Evolutionary conservation across 805 yeast species (phyloP), one percentile per base, ranked within the genome.

Genomic region (Gaillardinia entomophila): DNA sequence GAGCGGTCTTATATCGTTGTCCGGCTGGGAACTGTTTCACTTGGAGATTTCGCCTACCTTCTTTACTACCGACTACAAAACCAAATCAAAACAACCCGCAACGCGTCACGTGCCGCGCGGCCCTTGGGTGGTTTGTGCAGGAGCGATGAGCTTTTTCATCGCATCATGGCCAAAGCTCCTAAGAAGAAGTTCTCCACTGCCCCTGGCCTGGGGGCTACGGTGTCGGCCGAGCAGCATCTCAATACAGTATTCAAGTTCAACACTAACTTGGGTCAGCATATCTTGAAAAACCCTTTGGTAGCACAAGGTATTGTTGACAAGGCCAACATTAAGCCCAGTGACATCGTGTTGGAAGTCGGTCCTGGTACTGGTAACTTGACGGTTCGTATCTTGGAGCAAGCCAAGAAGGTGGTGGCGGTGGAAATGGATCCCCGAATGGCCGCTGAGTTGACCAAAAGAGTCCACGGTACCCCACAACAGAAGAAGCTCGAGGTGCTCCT

Each of bases 391-490:
- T 61, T 92, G 34, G 97, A 90, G 48, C 82, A 88, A 57, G 97
- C 97, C 0, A 72, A 85, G 36, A 88, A 86, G 48, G 97, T 90
- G n/a, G 75, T 86, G 30, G 98, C 97, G 0, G 92, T 85, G 33
- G 98, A 92, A 65, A 89, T 89, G 87, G 98, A 92, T 63, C 98
- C 98, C n/a, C 72, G 97, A 64, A 92, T 92, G 98, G 98, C 97
- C 2, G 97, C 97, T 0, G 98, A 92, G 60, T 70, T 92, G 49
- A 87, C 97, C 8, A 92, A 92, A 58, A 81, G 98, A 68, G 97
- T 92, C 12, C 96, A 87, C 51, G 97, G 97, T 10, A 90, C 94
- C n/a, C 89, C 96, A 1, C 82, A 75, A 35, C 92, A 88, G 57
- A 87, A 86, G 62, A 89, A 88, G 55, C 68, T 92, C 35, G 97